These are phyloP conservation scores for Dalbergia cochinchinensis DNA, from an alignment of 306 rosid species.

Conservation along the genomic window DNA sequence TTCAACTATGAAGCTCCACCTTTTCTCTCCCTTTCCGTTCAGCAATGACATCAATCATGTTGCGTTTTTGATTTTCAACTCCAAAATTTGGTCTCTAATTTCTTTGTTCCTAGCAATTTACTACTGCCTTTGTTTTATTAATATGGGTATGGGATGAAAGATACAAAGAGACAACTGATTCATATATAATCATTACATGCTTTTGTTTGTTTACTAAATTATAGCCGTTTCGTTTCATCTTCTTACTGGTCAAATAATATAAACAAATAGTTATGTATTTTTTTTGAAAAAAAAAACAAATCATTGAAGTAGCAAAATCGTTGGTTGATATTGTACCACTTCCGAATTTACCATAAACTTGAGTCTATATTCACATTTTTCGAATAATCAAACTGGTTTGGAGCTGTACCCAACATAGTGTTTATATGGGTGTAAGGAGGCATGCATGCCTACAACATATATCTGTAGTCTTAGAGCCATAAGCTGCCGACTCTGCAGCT, in stretches of 20 bases:
- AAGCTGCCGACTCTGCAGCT: not conserved
- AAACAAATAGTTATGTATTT: not conserved
- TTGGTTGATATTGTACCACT: too few relatives aligned
- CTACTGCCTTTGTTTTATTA: not conserved
- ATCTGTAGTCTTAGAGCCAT: not conserved
- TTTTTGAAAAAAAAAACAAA: not conserved
- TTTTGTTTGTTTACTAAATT: not conserved
- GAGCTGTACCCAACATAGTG: conserved; percentile 12
- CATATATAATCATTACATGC: not conserved
- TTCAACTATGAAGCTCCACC: conserved; percentile 14
- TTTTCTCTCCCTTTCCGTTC: conserved; percentile 15
- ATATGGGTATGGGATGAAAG: not conserved
- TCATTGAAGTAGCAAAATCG: conserved; percentile 3
- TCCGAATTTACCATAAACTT: too few relatives aligned
- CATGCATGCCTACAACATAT: not conserved
- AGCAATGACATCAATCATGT: conserved; percentile 35
- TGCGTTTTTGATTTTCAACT: conserved; percentile 6
- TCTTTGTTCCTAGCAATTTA: conserved; percentile 6
- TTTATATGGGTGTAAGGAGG: too few relatives aligned
- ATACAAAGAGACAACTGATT: not conserved
- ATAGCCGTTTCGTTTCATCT: conserved; percentile 1
- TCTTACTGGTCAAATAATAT: not conserved
- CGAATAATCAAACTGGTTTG: not conserved
- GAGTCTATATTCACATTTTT: too few relatives aligned
- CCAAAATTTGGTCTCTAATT: not conserved